phyloP scores from a whole-genome alignment of 140 eudicot species.

The Flaveria floridana region DNA sequence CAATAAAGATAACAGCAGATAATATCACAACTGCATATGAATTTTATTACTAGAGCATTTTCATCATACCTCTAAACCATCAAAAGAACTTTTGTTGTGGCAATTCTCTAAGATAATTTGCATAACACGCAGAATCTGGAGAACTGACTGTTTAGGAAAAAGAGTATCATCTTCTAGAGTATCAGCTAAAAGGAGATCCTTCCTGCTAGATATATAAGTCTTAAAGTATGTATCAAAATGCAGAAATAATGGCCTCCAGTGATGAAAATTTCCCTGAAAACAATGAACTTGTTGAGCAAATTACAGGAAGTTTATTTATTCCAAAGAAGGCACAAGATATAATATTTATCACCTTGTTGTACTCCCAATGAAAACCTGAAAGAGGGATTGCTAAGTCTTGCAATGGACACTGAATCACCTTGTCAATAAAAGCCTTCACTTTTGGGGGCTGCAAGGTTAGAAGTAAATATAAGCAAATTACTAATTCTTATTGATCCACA shows the following conservation, averaged over 20 bases:
- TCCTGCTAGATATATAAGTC: constrained; percentile 70
- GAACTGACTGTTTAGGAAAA: constrained; percentile 80
- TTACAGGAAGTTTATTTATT: background rate
- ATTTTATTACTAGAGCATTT: background rate
- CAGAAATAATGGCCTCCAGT: constrained; percentile 94
- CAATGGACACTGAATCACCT: constrained; percentile 90
- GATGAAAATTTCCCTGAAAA: constrained; percentile 95
- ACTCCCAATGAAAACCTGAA: constrained; percentile 96
- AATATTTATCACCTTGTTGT: constrained; percentile 62
- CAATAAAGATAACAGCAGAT: constrained; percentile 7
- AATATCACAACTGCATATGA: background rate
- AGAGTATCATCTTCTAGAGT: constrained; percentile 53
- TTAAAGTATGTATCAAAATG: constrained; percentile 93
- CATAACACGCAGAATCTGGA: constrained; percentile 87
- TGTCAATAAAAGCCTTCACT: constrained; percentile 78
- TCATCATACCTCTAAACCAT: constrained; percentile 79
- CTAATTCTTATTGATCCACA: background rate
- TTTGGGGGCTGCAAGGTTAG: constrained; percentile 69
- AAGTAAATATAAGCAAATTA: constrained; percentile 7
- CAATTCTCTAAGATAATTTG: constrained; percentile 87
- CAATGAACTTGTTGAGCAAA: constrained; percentile 22
- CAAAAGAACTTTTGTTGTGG: constrained; percentile 81
- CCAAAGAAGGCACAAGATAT: background rate
- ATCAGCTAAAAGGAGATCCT: constrained; percentile 76
- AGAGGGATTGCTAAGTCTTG: constrained; percentile 95